These are phyloP conservation scores for Daldinia bambusicola DNA, from an alignment of 495 filamentous ascomycete species.

Conservation along the genomic window DNA sequence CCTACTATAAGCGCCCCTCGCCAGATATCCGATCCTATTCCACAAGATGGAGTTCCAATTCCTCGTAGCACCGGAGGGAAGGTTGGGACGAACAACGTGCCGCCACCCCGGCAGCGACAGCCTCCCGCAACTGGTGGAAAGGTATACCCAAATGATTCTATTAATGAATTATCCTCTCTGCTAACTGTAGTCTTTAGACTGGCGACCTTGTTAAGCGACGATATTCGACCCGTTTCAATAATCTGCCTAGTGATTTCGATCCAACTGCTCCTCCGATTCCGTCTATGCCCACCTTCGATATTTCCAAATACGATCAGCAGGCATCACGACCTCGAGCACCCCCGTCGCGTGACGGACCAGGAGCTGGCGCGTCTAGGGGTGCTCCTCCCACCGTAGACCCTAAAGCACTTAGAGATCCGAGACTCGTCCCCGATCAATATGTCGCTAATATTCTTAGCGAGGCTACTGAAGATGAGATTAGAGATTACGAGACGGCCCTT, in stretches of 20 bases:
- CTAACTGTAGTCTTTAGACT: slow-evolving; percentile 55
- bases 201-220: slow-evolving; percentile 93
- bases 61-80: slow-evolving; percentile 50
- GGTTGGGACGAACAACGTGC: slow-evolving; percentile 45
- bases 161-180: neutral
- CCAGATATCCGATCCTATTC: slow-evolving; percentile 76
- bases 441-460: slow-evolving; percentile 83
- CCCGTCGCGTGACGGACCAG: slow-evolving; percentile 57
- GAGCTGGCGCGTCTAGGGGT: slow-evolving; percentile 36
- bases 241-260: slow-evolving; percentile 73
- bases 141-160: slow-evolving; percentile 38
- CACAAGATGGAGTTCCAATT: slow-evolving; percentile 51
- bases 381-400: slow-evolving; percentile 68
- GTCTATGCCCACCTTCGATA: slow-evolving; percentile 63
- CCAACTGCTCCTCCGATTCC: slow-evolving; percentile 73
- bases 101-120: slow-evolving; percentile 54
- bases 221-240: slow-evolving; percentile 91
- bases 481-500: slow-evolving; percentile 79
- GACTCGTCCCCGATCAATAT: slow-evolving; percentile 79
- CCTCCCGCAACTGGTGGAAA: slow-evolving; percentile 56
- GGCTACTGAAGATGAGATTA: slow-evolving; percentile 93
- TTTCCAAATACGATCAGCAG: slow-evolving; percentile 60
- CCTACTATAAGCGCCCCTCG: slow-evolving; percentile 85
- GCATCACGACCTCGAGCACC: slow-evolving; percentile 57
- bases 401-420: slow-evolving; percentile 81